Evolutionary conservation across 371 early-diverging fungal genomes (phyloP).

Genomic region (Dipsacomyces acuminosporus): DNA sequence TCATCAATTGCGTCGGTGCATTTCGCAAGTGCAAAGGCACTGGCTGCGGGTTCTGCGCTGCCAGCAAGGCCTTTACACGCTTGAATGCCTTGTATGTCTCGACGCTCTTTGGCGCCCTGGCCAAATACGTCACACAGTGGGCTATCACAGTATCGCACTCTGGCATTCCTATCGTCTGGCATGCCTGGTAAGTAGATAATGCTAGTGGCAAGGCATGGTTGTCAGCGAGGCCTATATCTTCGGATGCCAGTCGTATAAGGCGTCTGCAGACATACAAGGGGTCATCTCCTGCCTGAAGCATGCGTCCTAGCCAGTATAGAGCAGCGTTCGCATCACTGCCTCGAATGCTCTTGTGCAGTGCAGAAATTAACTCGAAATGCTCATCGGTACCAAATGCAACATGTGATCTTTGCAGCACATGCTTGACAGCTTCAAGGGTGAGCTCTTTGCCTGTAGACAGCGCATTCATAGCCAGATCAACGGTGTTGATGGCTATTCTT

Average conservation of each 20-base stretch:
- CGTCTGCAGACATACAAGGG: slow-evolving; percentile 76
- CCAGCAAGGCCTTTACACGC: slow-evolving; percentile 57
- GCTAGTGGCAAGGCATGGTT: slow-evolving; percentile 70
- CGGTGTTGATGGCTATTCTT: slow-evolving; percentile 59
- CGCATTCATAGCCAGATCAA: slow-evolving; percentile 52
- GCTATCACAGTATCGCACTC: slow-evolving; percentile 84
- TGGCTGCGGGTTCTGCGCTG: slow-evolving; percentile 60
- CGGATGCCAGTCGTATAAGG: slow-evolving; percentile 75
- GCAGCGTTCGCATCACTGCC: slow-evolving; percentile 74
- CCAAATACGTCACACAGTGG: slow-evolving; percentile 71
- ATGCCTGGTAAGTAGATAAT: slow-evolving; percentile 71
- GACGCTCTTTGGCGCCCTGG: slow-evolving; percentile 76
- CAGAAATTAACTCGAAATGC: slow-evolving; percentile 85
- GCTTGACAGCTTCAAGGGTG: slow-evolving; percentile 4
- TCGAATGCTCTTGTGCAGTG: slow-evolving; percentile 79
- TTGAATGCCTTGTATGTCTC: slow-evolving; percentile 72
- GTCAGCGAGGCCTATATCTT: slow-evolving; percentile 87
- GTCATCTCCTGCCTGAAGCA: slow-evolving; percentile 87
- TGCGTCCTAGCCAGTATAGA: slow-evolving; percentile 84
- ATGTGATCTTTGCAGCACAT: slow-evolving; percentile 73
- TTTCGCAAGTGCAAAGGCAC: slow-evolving; percentile 84
- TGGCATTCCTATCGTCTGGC: slow-evolving; percentile 85
- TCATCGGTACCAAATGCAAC: slow-evolving; percentile 81
- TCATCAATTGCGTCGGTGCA: slow-evolving; percentile 74
- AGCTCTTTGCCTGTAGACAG: slow-evolving; percentile 48